Evolutionary conservation across 2,329 filamentous ascomycete species (phyloP).

Genomic region (Alternaria infectoria): DNA sequence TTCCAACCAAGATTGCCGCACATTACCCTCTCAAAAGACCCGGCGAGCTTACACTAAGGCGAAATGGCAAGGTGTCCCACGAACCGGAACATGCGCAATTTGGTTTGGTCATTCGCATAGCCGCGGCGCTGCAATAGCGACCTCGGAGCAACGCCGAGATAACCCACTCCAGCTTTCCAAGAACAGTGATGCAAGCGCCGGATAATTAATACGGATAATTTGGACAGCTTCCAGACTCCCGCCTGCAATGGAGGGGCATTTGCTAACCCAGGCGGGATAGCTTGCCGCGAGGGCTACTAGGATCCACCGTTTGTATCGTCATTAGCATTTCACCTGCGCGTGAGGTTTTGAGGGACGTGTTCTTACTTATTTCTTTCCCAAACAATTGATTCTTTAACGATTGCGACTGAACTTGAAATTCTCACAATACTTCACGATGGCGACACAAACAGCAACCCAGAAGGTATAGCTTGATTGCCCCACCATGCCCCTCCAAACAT

Average conservation of each 20-base stretch:
- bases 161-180: constrained; percentile 21
- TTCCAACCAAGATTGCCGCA: constrained; percentile 17
- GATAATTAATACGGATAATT: constrained; percentile 46
- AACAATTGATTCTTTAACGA: neutral
- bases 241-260: constrained; percentile 28
- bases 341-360: constrained; percentile 16
- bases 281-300: constrained; percentile 31
- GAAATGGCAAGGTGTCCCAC: constrained; percentile 5
- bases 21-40: constrained; percentile 5
- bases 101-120: constrained; percentile 20
- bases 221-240: constrained; percentile 25
- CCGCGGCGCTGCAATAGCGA: constrained; percentile 27
- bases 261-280: constrained; percentile 34
- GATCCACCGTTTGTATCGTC: constrained; percentile 35
- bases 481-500: constrained; percentile 38
- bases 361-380: constrained; percentile 11
- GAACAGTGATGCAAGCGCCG: constrained; percentile 32
- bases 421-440: constrained; percentile 27
- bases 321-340: constrained; percentile 28
- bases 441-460: constrained; percentile 35
- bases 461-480: constrained; percentile 43
- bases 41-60: neutral
- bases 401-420: neutral
- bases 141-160: constrained; percentile 28
- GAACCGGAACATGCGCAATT: neutral